Evolutionary conservation across 1,284 basidiomycete genomes (phyloP).

Genomic region (Phellinidium pouzarii): DNA sequence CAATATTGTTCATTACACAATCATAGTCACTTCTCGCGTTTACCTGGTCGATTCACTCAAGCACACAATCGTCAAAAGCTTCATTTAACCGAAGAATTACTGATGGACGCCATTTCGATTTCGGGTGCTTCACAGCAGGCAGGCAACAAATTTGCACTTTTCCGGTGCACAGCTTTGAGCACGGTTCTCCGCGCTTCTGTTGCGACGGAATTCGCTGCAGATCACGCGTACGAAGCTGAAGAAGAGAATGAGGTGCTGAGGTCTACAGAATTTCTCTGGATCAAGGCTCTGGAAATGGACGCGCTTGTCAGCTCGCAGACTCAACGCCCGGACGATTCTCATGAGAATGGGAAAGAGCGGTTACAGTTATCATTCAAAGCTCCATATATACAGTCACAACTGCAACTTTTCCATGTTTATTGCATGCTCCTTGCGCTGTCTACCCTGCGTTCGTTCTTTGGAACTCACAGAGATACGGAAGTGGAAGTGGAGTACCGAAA

Average conservation of each 20-base stretch:
- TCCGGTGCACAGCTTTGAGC: constrained; percentile 41
- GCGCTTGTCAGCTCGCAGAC: constrained; percentile 25
- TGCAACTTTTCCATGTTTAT: constrained; percentile 18
- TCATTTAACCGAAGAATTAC: constrained; percentile 55
- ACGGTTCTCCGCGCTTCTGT: constrained; percentile 49
- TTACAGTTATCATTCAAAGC: constrained; percentile 14
- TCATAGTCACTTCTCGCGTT: constrained; percentile 38
- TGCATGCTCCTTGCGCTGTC: constrained; percentile 16
- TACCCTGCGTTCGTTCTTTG: constrained; percentile 12
- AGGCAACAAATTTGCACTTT: constrained; percentile 31
- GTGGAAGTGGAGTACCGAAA: not conserved
- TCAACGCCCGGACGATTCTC: not conserved
- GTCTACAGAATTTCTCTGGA: constrained; percentile 42
- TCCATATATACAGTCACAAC: constrained; percentile 12
- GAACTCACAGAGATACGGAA: not conserved
- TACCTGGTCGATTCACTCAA: constrained; percentile 34
- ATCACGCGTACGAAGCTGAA: constrained; percentile 52
- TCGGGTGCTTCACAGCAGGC: constrained; percentile 33
- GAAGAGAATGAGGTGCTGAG: constrained; percentile 39
- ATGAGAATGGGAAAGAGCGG: not conserved
- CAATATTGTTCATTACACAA: constrained; percentile 54
- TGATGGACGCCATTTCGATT: constrained; percentile 47
- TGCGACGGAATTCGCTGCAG: constrained; percentile 55
- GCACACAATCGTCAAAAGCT: constrained; percentile 43
- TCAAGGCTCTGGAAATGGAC: constrained; percentile 35